Base-by-base conservation (phyloP, 2,329 filamentous ascomycete genomes). In the Aureobasidium mangrovei region DNA sequence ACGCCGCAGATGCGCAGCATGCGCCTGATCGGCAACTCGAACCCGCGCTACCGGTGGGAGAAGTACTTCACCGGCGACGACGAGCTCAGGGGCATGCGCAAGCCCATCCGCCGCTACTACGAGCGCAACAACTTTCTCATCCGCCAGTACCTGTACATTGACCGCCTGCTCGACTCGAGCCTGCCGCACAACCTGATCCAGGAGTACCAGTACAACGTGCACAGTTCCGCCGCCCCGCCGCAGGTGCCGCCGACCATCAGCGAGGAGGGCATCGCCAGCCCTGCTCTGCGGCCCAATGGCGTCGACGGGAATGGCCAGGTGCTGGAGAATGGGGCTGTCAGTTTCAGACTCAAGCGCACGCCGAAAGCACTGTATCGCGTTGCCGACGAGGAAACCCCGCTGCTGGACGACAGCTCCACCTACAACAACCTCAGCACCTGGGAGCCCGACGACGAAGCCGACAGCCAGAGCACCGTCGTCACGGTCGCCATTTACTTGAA, bases 111-210 rank as follows among this genome's bases (percentile, higher is more conserved):
- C 44, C 66, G 84, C 64, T 96, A 95, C 72, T 95, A 97, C 65
- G 85, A 94, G 74, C 82, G 88, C 41, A 91, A 84, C 65, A 97
- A 97, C 71, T 83, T 84, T 61, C 76, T 96, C 41, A 83, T 97
- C 56, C 87, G 93, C 68, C 86, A 95, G 67, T 97, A 96, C 68
- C 77, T 94, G 59, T 96, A 94, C 68, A 95, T 96, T 62, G 91
- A 96, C 70, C 82, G 85, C 51, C 76, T 97, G 55, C 78, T 97
- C 58, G 90, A 95, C 70, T 95, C 89, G 7, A 91, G 88, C 31
- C 80, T 95, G n/a, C 91, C 91, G 2, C 91, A 95, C 65, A 85
- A 91, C 63, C 76, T 97, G 42, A 83, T 97, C 56, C 91, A 94
- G 65, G 91, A 96, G 69, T 96, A 95, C 69, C 84, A 84, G 59